A percentile compares a stretch with the other conserved stretches of the same genome.
Conservation (phyloP, 805 yeast genomes). For the Limtongozyma cylindracea region DNA sequence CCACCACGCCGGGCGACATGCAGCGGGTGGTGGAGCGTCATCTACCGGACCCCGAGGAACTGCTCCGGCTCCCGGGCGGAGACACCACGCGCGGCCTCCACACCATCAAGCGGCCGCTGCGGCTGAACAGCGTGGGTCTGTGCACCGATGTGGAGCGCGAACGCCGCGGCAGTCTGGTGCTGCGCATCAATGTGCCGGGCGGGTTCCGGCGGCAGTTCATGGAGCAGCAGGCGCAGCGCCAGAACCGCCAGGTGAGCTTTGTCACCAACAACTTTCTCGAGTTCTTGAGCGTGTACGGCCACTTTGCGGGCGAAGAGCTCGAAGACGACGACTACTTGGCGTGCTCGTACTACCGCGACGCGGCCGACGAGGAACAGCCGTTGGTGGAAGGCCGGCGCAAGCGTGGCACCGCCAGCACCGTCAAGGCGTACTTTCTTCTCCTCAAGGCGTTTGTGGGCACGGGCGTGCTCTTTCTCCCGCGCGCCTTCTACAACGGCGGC, state of each 20-base stretch:
- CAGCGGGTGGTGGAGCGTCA: too few species aligned
- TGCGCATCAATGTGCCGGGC: slow-evolving; percentile 51
- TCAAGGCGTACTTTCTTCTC: slow-evolving; percentile 45
- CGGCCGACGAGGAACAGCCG: slow-evolving; percentile 12
- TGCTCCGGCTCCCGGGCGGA: slow-evolving; percentile 3
- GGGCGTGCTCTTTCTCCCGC: slow-evolving; percentile 47
- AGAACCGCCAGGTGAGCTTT: slow-evolving; percentile 12
- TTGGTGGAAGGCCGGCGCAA: slow-evolving; percentile 2
- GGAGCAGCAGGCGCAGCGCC: slow-evolving; percentile 4
- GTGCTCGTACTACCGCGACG: slow-evolving; percentile 14
- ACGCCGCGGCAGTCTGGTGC: slow-evolving; percentile 40
- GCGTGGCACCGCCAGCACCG: slow-evolving; percentile 42
- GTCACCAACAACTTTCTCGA: slow-evolving; percentile 54
- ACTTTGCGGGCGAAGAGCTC: slow-evolving; percentile 66
- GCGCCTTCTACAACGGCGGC: slow-evolving; percentile 54
- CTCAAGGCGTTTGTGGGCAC: slow-evolving; percentile 61
- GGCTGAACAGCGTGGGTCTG: slow-evolving; percentile 2
- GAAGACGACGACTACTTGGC: slow-evolving; percentile 40
- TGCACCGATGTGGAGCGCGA: slow-evolving; percentile 6
- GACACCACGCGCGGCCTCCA: slow-evolving; percentile 4
- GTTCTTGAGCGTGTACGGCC: slow-evolving; percentile 58
- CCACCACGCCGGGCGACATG: too few species aligned
- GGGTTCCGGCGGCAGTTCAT: slow-evolving; percentile 59
- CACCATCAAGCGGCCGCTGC: slow-evolving; percentile 1
- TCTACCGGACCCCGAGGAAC: slow-evolving; percentile 1